Percentiles rank a stretch among this genome's conserved stretches.
Evolutionary conservation across 306 rosid genomes (phyloP).

Genomic region (Medicago lupulina): DNA sequence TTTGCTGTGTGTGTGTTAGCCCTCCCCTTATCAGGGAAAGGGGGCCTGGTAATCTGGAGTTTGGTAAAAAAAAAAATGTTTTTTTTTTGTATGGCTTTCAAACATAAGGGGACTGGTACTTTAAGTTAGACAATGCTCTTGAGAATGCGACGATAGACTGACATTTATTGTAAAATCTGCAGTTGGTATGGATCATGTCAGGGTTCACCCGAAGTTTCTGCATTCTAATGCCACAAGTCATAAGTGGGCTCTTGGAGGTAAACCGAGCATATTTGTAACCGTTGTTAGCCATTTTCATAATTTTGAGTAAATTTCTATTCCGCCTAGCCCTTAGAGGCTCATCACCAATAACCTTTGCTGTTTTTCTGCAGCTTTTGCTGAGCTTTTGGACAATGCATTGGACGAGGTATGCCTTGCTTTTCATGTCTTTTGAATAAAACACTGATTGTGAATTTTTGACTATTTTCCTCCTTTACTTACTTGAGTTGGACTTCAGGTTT

Average conservation of each 20-base stretch:
- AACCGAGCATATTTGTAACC: slow-evolving; percentile 19
- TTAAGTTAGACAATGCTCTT: not conserved
- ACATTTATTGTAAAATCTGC: slow-evolving; percentile 49
- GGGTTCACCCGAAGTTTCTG: slow-evolving; percentile 98
- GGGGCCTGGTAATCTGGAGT: too few species aligned
- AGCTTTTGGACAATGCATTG: slow-evolving; percentile 91
- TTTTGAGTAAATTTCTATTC: slow-evolving; percentile 21
- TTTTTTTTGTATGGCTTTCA: slow-evolving; percentile 8
- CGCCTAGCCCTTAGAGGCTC: not conserved
- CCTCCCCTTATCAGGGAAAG: too few species aligned
- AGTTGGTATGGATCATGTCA: slow-evolving; percentile 96
- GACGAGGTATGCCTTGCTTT: slow-evolving; percentile 71
- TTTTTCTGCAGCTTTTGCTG: slow-evolving; percentile 86
- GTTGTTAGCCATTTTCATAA: slow-evolving; percentile 25
- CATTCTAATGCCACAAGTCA: slow-evolving; percentile 99
- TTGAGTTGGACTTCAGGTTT: slow-evolving; percentile 63
- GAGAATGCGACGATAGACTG: slow-evolving; percentile 6
- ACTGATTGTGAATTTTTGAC: not conserved
- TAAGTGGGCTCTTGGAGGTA: slow-evolving; percentile 99
- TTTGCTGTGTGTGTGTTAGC: too few species aligned
- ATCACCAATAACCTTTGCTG: slow-evolving; percentile 27
- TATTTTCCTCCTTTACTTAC: slow-evolving; percentile 35
- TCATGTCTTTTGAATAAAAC: slow-evolving; percentile 2
- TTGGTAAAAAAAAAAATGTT: too few species aligned
- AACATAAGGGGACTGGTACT: not conserved